phyloP scores from a whole-genome alignment of 306 rosid species.

The Glycine latifolia region DNA sequence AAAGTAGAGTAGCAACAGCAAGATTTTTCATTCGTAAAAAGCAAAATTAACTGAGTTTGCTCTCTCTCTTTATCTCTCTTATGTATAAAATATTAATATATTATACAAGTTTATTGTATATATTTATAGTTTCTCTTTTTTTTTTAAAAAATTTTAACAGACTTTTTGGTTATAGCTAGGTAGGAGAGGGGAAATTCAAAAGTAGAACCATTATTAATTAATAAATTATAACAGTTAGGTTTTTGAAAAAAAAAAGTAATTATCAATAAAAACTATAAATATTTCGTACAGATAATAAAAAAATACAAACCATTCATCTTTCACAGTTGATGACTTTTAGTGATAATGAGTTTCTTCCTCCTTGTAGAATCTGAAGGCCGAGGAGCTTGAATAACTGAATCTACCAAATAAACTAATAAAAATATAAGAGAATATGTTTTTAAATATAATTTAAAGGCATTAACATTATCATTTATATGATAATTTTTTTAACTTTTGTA shows the following conservation, averaged over 20 bases:
- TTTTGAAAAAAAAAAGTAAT: too few species aligned
- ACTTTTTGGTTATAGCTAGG: not conserved
- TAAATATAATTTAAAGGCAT: not conserved
- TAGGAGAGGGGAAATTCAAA: not conserved
- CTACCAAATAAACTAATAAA: not conserved
- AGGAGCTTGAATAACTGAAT: not conserved
- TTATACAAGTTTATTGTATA: not conserved
- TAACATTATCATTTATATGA: not conserved
- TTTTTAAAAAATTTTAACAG: not conserved
- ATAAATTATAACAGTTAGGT: not conserved
- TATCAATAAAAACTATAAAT: too few species aligned
- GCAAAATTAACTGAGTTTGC: not conserved
- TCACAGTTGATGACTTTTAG: not conserved
- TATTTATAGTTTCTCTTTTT: not conserved
- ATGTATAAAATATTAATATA: not conserved
- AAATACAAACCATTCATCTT: not conserved
- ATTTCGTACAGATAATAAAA: too few species aligned
- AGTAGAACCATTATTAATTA: not conserved
- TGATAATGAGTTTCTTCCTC: too few species aligned
- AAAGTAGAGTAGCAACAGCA: conserved; percentile 32
- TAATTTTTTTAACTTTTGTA: not conserved
- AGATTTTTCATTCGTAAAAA: conserved; percentile 4
- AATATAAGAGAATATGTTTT: not conserved
- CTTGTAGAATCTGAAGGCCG: not conserved
- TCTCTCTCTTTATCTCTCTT: not conserved